These are phyloP conservation scores for Sporisorium exsertum DNA, from an alignment of 1,284 basidiomycete genomes.

Conservation along the genomic window DNA sequence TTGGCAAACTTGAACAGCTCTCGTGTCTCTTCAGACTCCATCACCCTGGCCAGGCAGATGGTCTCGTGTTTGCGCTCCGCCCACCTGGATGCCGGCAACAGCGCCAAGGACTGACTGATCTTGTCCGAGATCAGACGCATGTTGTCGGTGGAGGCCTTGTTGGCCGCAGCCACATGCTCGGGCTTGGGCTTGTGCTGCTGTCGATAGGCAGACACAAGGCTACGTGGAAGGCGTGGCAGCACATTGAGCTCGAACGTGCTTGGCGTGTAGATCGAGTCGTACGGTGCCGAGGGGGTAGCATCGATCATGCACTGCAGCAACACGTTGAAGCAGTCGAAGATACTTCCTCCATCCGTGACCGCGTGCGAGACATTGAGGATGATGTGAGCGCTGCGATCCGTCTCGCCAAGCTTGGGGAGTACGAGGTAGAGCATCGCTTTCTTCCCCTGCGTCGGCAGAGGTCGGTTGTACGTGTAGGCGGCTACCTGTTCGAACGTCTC, in stretches of 20 bases:
- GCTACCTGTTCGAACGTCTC: conserved; percentile 13
- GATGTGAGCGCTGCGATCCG: conserved; percentile 11
- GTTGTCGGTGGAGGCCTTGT: conserved; percentile 12
- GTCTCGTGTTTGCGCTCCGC: conserved; percentile 27
- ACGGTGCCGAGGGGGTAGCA: conserved; percentile 7
- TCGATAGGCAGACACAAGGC: conserved; percentile 21
- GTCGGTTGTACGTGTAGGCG: conserved; percentile 27
- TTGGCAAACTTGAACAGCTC: conserved; percentile 21
- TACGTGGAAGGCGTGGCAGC: conserved; percentile 22
- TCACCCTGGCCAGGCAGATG: conserved; percentile 16
- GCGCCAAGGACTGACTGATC: conserved; percentile 25
- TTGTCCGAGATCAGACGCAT: conserved; percentile 25
- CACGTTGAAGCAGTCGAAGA: conserved; percentile 26
- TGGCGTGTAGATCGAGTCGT: conserved; percentile 25
- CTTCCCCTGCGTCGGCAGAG: conserved; percentile 33
- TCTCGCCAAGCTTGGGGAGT: conserved; percentile 11
- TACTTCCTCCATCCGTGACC: conserved; percentile 41
- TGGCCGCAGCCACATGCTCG: conserved; percentile 2
- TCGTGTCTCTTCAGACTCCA: conserved; percentile 7
- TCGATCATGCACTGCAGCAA: conserved; percentile 37
- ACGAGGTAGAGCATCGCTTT: conserved; percentile 42
- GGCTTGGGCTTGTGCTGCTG: conserved; percentile 25
- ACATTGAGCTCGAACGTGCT: conserved; percentile 22
- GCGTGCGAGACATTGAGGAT: conserved; percentile 50
- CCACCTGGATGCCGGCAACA: conserved; percentile 8